These are phyloP conservation scores for Plectosphaerella plurivora DNA, from an alignment of 2,329 filamentous ascomycete genomes.

Conservation along the genomic window DNA sequence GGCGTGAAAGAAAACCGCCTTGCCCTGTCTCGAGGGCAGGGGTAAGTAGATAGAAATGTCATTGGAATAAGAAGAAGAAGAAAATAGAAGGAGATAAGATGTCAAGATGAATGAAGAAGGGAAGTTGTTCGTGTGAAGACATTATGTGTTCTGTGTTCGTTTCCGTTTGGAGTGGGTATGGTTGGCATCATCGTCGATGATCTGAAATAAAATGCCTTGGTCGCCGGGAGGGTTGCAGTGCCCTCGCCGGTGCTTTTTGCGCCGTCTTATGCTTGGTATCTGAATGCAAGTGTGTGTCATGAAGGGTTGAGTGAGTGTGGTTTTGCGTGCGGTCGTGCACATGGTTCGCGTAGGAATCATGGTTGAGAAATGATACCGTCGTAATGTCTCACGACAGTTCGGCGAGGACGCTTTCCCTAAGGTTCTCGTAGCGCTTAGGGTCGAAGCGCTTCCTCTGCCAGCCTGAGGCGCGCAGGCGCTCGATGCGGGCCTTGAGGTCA, in stretches of 20 bases:
- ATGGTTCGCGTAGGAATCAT: background rate
- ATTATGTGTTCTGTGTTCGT: too few relatives aligned
- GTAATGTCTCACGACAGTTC: constrained; percentile 33
- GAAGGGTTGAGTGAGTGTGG: background rate
- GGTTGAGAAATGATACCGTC: background rate
- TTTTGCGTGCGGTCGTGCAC: background rate
- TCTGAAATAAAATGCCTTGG: too few relatives aligned
- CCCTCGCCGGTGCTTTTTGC: background rate
- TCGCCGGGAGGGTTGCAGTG: too few relatives aligned
- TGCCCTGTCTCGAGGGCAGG: too few relatives aligned
- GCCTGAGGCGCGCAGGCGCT: constrained; percentile 46
- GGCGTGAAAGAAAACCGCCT: background rate
- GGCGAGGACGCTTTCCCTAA: constrained; percentile 45
- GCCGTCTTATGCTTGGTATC: background rate
- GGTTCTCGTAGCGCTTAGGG: constrained; percentile 43
- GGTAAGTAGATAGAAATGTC: background rate
- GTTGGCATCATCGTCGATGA: too few relatives aligned
- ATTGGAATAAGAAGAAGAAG: too few relatives aligned
- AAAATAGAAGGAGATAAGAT: too few relatives aligned
- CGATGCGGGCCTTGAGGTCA: constrained; percentile 47
- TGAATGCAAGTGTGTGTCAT: background rate
- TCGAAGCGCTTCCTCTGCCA: constrained; percentile 56
- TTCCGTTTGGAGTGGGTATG: too few relatives aligned
- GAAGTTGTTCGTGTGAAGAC: too few relatives aligned
- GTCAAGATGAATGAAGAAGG: too few relatives aligned